Conservation (phyloP, 371 early-diverging fungal species). For the Syncephalastrum monosporum region DNA sequence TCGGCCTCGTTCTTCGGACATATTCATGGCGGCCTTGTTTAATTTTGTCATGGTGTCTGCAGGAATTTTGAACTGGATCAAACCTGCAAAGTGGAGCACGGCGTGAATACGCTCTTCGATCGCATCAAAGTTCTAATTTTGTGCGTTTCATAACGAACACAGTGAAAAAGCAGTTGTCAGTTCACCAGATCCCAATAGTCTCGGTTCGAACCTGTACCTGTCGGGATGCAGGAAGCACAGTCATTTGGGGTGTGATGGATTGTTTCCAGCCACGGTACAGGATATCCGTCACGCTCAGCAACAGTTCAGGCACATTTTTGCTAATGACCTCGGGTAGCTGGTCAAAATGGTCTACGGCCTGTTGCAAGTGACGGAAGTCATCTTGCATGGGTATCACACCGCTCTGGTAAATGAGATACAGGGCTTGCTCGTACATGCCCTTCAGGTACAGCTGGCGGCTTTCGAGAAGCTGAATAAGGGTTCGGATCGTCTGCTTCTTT, state of each 20-base stretch:
- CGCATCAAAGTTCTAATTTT: slow-evolving; percentile 13
- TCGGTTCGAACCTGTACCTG: slow-evolving; percentile 10
- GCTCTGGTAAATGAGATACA: slow-evolving; percentile 22
- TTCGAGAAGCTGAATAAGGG: slow-evolving; percentile 13
- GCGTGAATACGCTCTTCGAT: slow-evolving; percentile 53
- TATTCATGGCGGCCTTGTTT: slow-evolving; percentile 49
- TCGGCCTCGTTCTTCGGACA: too few species aligned
- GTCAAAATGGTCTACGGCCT: slow-evolving; percentile 64
- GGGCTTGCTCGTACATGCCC: slow-evolving; percentile 18
- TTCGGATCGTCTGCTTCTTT: slow-evolving; percentile 15
- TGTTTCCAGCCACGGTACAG: slow-evolving; percentile 44
- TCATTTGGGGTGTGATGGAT: slow-evolving; percentile 8
- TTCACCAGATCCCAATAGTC: background rate
- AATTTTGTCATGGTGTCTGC: slow-evolving; percentile 75
- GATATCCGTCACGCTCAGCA: slow-evolving; percentile 72
- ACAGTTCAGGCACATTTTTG: slow-evolving; percentile 74
- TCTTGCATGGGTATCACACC: slow-evolving; percentile 64
- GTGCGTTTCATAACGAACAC: too few species aligned
- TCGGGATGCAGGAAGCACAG: slow-evolving; percentile 13
- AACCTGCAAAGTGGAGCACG: slow-evolving; percentile 78
- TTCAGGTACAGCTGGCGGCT: slow-evolving; percentile 16
- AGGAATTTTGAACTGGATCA: slow-evolving; percentile 82
- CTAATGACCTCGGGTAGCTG: slow-evolving; percentile 68
- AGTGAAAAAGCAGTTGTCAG: background rate
- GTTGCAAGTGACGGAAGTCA: slow-evolving; percentile 55